These are phyloP conservation scores for Colletotrichum euphorbiae DNA, from an alignment of 2,329 filamentous ascomycete genomes.

Conservation along the genomic window DNA sequence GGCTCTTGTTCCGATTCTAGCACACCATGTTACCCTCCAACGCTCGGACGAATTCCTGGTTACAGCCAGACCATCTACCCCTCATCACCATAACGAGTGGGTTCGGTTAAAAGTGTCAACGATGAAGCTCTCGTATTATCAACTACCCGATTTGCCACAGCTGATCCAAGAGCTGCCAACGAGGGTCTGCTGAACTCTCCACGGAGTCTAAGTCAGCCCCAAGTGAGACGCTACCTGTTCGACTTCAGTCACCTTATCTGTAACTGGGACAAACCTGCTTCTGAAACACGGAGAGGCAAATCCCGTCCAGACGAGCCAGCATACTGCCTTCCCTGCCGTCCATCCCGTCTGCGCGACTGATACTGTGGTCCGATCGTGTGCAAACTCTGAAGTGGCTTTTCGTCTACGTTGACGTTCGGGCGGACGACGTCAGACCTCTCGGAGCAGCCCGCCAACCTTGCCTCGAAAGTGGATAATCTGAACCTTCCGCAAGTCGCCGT, in stretches of 20 bases:
- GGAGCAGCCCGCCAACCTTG: slow-evolving; percentile 5
- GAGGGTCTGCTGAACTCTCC: not conserved
- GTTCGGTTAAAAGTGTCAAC: not conserved
- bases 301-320: slow-evolving; percentile 29
- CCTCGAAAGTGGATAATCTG: slow-evolving; percentile 4
- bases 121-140: not conserved
- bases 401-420: slow-evolving; percentile 28
- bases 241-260: slow-evolving; percentile 5
- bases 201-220: not conserved
- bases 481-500: slow-evolving; percentile 5
- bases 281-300: slow-evolving; percentile 40
- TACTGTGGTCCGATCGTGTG: slow-evolving; percentile 16
- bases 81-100: not conserved
- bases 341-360: slow-evolving; percentile 10
- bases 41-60: not conserved
- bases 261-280: slow-evolving; percentile 30
- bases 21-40: slow-evolving; percentile 7
- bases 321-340: not conserved
- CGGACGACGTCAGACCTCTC: slow-evolving; percentile 15
- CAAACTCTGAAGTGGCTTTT: slow-evolving; percentile 17
- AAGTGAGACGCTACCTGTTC: not conserved
- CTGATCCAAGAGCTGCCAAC: not conserved
- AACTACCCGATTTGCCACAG: slow-evolving; percentile 4
- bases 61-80: too few species aligned
- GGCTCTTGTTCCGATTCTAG: slow-evolving; percentile 19